Conservation (phyloP, 768 basidiomycete genomes). For the Rhizopogon vulgaris region DNA sequence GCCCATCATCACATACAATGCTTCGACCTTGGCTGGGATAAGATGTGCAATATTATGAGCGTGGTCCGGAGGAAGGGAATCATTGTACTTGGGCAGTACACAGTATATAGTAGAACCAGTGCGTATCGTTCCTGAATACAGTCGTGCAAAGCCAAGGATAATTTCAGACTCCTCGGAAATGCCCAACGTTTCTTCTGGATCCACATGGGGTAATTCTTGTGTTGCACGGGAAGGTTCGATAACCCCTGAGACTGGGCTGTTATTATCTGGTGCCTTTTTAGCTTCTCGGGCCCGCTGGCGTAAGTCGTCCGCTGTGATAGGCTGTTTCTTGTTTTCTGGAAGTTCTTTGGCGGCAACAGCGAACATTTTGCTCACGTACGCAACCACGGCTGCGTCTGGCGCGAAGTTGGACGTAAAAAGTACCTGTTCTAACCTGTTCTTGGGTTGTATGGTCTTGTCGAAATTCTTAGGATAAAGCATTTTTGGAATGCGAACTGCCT, state of each 20-base stretch:
- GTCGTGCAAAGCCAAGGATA: conserved; percentile 86
- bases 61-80: conserved; percentile 53
- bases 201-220: neutral
- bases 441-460: conserved; percentile 52
- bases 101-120: conserved; percentile 60
- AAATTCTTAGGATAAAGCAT: conserved; percentile 84
- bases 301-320: conserved; percentile 81
- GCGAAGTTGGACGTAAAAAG: conserved; percentile 66
- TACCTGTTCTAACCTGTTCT: conserved; percentile 78
- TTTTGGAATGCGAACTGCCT: conserved; percentile 77
- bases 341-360: conserved; percentile 76
- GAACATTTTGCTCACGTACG: conserved; percentile 98
- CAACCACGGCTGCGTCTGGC: conserved; percentile 58
- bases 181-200: neutral
- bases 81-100: conserved; percentile 83
- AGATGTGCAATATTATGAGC: conserved; percentile 64
- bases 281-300: conserved; percentile 54
- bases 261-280: conserved; percentile 31
- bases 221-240: neutral
- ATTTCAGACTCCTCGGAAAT: conserved; percentile 40
- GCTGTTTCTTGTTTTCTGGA: conserved; percentile 78
- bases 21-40: conserved; percentile 54
- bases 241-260: conserved; percentile 4
- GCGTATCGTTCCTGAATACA: conserved; percentile 85
- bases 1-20: conserved; percentile 97